Conservation (phyloP, 2,329 filamentous ascomycete genomes). For the Cyphellophora europaea region DNA sequence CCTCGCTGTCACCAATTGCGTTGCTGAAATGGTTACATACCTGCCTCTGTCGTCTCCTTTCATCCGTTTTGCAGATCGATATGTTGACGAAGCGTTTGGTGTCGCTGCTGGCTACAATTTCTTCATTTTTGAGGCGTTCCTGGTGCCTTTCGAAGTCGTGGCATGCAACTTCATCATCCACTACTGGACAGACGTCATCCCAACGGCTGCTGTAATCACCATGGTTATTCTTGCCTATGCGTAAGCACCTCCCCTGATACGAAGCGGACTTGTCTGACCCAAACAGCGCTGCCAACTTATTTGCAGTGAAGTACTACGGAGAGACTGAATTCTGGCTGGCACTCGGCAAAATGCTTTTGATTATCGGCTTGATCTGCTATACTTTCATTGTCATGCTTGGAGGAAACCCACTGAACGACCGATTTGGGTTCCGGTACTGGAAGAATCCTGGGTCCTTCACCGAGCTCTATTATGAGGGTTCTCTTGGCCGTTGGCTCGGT, state of each 20-base stretch:
- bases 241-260: slow-evolving; percentile 52
- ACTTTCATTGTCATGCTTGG: slow-evolving; percentile 79
- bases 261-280: slow-evolving; percentile 35
- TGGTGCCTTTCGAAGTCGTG: slow-evolving; percentile 44
- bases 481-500: slow-evolving; percentile 63
- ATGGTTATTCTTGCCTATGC: slow-evolving; percentile 36
- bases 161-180: slow-evolving; percentile 41
- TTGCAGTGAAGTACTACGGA: slow-evolving; percentile 66
- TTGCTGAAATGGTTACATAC: slow-evolving; percentile 43
- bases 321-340: slow-evolving; percentile 70
- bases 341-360: slow-evolving; percentile 62
- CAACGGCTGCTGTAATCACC: slow-evolving; percentile 36
- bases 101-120: slow-evolving; percentile 42
- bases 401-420: slow-evolving; percentile 63
- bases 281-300: slow-evolving; percentile 51
- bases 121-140: slow-evolving; percentile 40
- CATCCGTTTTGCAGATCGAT: slow-evolving; percentile 36
- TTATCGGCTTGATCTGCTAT: slow-evolving; percentile 62
- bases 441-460: slow-evolving; percentile 59
- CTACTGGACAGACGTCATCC: slow-evolving; percentile 40
- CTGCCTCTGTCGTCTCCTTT: slow-evolving; percentile 38
- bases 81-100: slow-evolving; percentile 40
- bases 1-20: slow-evolving; percentile 35
- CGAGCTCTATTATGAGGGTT: slow-evolving; percentile 53
- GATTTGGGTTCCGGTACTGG: slow-evolving; percentile 66